A percentile compares a stretch with the other conserved stretches of the same genome.
These are phyloP conservation scores for Nymphaea colorata DNA, from an alignment of 164 flowering plant species.

Conservation along the genomic window DNA sequence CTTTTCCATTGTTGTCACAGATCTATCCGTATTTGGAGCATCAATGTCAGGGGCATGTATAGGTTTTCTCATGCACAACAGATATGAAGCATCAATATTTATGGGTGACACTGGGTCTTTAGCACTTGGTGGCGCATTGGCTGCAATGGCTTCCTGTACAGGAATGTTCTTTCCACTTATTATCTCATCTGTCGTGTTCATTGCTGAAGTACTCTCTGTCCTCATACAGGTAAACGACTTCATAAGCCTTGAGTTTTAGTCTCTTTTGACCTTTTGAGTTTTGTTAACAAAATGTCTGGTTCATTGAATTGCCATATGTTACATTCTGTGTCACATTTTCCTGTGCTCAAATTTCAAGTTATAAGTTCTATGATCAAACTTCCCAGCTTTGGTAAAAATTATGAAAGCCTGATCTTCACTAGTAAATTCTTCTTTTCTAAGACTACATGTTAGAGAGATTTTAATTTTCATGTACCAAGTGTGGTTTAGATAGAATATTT, in stretches of 20 bases:
- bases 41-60: constrained; percentile 96
- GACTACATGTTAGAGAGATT: too few relatives aligned
- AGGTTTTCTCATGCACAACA: constrained; percentile 85
- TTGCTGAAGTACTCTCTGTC: constrained; percentile 59
- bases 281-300: neutral
- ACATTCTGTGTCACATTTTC: too few relatives aligned
- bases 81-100: constrained; percentile 77
- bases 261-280: neutral
- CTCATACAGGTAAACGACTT: constrained; percentile 44
- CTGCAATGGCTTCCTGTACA: constrained; percentile 93
- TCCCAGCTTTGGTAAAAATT: too few relatives aligned
- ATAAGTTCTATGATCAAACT: too few relatives aligned
- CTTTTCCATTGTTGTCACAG: constrained; percentile 19
- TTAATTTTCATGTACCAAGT: too few relatives aligned
- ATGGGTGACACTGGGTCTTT: constrained; percentile 92
- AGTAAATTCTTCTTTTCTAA: too few relatives aligned
- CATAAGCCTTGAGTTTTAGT: neutral
- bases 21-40: constrained; percentile 77
- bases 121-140: constrained; percentile 83
- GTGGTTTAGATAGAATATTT: too few relatives aligned
- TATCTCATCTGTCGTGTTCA: constrained; percentile 66
- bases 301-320: neutral
- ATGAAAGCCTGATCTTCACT: too few relatives aligned
- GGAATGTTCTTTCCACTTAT: constrained; percentile 92
- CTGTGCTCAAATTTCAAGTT: too few relatives aligned